Evolutionary conservation across 176 grass and related monocot genomes (phyloP).

Genomic region (Tuctoria greenei): DNA sequence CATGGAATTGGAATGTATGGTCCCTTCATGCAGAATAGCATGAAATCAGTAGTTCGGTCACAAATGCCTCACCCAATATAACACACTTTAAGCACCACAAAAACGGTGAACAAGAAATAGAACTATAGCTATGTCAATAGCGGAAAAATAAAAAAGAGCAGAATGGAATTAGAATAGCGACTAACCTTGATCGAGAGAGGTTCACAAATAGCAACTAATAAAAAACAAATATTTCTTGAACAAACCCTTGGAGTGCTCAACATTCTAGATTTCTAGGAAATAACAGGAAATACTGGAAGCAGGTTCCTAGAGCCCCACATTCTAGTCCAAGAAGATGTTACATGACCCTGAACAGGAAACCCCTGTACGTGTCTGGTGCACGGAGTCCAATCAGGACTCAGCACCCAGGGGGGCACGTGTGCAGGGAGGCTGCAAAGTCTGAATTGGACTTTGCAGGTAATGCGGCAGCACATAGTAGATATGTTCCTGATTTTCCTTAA

Average conservation of each 20-base stretch:
- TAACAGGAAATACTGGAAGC: conserved; percentile 17
- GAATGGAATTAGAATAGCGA: neutral
- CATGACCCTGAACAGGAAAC: too few relatives aligned
- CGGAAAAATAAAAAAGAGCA: neutral
- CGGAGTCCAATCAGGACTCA: too few relatives aligned
- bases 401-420: too few relatives aligned
- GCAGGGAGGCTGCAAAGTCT: too few relatives aligned
- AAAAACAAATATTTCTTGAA: neutral
- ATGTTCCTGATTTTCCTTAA: too few relatives aligned
- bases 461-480: too few relatives aligned
- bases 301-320: neutral
- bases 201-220: neutral
- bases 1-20: neutral
- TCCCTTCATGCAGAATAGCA: neutral
- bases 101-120: neutral
- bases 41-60: conserved; percentile 1
- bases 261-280: conserved; percentile 28
- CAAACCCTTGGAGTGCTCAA: neutral
- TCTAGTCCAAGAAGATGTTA: conserved; percentile 10
- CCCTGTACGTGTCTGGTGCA: too few relatives aligned
- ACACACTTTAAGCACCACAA: neutral
- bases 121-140: neutral
- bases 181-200: neutral
- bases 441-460: too few relatives aligned
- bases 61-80: conserved; percentile 4